A percentile compares a stretch with the other conserved stretches of the same genome.
phyloP scores from a whole-genome alignment of 495 filamentous ascomycete species.

The Neurospora sp. region DNA sequence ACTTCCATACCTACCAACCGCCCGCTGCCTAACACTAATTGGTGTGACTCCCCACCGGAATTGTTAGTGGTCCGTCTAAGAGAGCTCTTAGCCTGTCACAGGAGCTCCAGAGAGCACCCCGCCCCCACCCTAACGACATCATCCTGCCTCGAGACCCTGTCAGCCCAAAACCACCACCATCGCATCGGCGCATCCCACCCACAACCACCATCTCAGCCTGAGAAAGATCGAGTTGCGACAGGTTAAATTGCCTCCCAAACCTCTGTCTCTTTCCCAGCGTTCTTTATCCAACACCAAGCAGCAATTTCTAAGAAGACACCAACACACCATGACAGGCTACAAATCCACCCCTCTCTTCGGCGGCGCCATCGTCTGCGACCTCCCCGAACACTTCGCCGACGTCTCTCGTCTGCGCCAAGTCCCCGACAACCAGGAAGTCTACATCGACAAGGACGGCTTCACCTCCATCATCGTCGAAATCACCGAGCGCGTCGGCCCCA shows the following conservation, averaged over 20 bases:
- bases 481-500: constrained; percentile 54
- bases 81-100: background rate
- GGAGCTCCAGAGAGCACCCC: background rate
- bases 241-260: background rate
- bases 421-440: constrained; percentile 92
- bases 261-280: background rate
- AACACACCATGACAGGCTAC: constrained; percentile 31
- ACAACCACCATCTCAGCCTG: background rate
- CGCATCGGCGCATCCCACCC: background rate
- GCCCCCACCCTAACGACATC: background rate
- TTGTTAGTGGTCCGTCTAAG: background rate
- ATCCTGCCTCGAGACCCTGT: background rate
- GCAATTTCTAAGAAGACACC: background rate
- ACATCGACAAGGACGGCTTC: constrained; percentile 67
- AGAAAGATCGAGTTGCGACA: background rate
- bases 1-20: background rate
- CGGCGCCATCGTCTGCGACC: constrained; percentile 62
- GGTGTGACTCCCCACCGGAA: background rate
- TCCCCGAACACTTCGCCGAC: constrained; percentile 67
- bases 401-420: constrained; percentile 71
- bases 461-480: constrained; percentile 84
- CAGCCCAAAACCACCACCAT: background rate
- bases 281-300: background rate
- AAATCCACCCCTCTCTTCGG: constrained; percentile 61
- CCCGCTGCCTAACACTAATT: background rate